These are phyloP conservation scores for Fraxinus dipetala DNA, from an alignment of 305 asterid species.

Conservation along the genomic window DNA sequence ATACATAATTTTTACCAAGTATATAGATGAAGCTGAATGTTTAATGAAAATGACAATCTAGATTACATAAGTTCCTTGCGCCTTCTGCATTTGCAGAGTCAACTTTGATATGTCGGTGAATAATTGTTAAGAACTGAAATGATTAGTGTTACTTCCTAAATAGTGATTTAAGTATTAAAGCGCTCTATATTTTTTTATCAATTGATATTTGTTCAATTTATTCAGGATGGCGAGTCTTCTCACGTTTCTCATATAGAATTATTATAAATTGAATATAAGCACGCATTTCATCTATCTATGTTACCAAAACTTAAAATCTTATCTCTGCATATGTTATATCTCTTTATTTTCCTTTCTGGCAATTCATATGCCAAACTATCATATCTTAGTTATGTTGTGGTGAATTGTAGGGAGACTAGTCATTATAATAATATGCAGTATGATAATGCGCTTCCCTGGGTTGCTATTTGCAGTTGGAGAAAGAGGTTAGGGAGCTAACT, in stretches of 20 bases:
- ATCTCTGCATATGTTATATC: background rate
- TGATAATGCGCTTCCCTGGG: conserved; percentile 22
- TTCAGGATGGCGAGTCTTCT: background rate
- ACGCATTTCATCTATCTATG: background rate
- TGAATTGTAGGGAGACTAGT: background rate
- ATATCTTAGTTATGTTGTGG: background rate
- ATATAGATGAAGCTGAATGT: background rate
- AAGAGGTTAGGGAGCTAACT: conserved; percentile 71
- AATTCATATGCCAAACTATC: background rate
- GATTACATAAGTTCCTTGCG: background rate
- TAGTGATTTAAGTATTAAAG: background rate
- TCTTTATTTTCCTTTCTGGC: background rate
- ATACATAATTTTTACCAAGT: background rate
- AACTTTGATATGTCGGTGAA: background rate
- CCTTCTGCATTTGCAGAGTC: background rate
- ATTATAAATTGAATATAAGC: background rate
- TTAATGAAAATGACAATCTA: conserved; percentile 4
- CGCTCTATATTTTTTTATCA: background rate
- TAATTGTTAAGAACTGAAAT: background rate
- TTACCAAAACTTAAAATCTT: background rate
- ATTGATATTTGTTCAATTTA: background rate
- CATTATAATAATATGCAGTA: background rate
- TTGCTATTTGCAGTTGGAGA: conserved; percentile 74
- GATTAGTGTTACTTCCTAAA: background rate
- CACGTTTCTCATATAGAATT: background rate